A percentile compares a stretch with the other conserved stretches of the same genome.
These are phyloP conservation scores for Rhexocercosporidium sp. DNA, from an alignment of 2,329 filamentous ascomycete genomes.

Conservation along the genomic window DNA sequence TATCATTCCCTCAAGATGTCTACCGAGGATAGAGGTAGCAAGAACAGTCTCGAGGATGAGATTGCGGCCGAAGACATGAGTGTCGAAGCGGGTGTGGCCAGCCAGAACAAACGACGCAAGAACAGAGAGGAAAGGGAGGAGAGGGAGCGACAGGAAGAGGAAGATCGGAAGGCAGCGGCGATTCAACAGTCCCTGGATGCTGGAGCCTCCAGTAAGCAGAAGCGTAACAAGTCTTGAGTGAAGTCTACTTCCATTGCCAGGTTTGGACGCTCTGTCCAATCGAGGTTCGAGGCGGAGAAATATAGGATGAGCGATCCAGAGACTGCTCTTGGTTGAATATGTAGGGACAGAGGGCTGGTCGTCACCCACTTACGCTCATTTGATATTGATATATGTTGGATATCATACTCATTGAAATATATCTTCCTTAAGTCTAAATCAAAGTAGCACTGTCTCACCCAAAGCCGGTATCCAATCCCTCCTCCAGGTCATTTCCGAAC, in stretches of 20 bases:
- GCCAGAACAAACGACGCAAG: conserved; percentile 5
- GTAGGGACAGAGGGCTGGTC: too few relatives aligned
- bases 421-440: too few relatives aligned
- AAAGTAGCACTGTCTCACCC: too few relatives aligned
- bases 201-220: not conserved
- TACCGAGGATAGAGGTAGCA: not conserved
- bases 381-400: too few relatives aligned
- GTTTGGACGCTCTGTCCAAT: not conserved
- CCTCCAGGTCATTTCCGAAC: too few relatives aligned
- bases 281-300: not conserved
- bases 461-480: too few relatives aligned
- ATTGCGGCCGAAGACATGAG: conserved; percentile 5
- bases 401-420: too few relatives aligned
- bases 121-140: not conserved
- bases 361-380: too few relatives aligned
- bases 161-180: not conserved
- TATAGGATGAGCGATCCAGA: not conserved
- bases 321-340: not conserved
- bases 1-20: conserved; percentile 3
- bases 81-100: not conserved
- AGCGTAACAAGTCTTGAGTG: not conserved
- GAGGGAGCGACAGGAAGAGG: not conserved
- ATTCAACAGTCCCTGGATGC: conserved; percentile 3
- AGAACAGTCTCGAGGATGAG: conserved; percentile 4
- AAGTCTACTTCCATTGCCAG: not conserved